Evolutionary conservation across 345 rosid species (phyloP).

Genomic region (sweet orange (Citrus sinensis)): DVS_A1.0 CM039165.1:26169501-26170000

Average conservation of each 20-base stretch:
- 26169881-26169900: constrained; percentile 96
- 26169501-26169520: constrained; percentile 6
- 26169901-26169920: constrained; percentile 17
- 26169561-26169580: constrained; percentile 90
- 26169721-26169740: background rate
- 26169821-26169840: constrained; percentile 48
- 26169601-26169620: constrained; percentile 82
- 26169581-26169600: constrained; percentile 80
- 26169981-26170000: background rate
- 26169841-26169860: constrained; percentile 75
- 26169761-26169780: background rate
- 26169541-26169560: constrained; percentile 79
- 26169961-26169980: background rate
- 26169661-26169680: background rate
- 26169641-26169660: background rate
- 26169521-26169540: constrained; percentile 50
- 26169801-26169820: background rate
- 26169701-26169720: background rate
- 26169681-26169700: background rate
- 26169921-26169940: background rate
- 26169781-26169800: background rate
- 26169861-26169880: constrained; percentile 76
- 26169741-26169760: background rate
- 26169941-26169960: background rate
- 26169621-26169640: background rate